These are phyloP conservation scores for Kodamaea restingae DNA, from an alignment of 805 yeast genomes.

Conservation along the genomic window DNA sequence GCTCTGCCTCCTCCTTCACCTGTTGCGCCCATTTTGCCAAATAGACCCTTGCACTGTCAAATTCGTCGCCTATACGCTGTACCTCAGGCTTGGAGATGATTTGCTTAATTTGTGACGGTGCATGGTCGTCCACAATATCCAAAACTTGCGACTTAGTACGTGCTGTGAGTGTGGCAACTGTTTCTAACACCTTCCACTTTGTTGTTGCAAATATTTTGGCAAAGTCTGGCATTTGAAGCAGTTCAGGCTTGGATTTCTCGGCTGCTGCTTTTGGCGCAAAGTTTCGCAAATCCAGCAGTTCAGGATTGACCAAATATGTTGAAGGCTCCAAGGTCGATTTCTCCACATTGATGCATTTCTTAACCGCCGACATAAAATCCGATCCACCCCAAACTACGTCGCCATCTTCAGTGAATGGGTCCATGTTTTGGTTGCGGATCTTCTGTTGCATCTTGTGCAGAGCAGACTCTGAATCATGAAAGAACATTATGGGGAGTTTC, in stretches of 20 bases:
- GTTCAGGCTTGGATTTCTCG: slow-evolving; percentile 10
- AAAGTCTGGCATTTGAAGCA: slow-evolving; percentile 33
- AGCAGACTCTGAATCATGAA: slow-evolving; percentile 85
- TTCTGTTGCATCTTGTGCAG: slow-evolving; percentile 65
- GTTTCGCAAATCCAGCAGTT: slow-evolving; percentile 56
- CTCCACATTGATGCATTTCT: slow-evolving; percentile 56
- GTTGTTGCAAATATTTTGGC: slow-evolving; percentile 57
- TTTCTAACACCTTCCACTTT: slow-evolving; percentile 82
- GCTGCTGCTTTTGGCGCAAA: slow-evolving; percentile 31
- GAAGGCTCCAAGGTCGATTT: slow-evolving; percentile 68
- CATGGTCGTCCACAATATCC: slow-evolving; percentile 58
- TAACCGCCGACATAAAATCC: slow-evolving; percentile 59
- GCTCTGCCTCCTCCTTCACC: slow-evolving; percentile 84
- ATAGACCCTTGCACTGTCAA: slow-evolving; percentile 87
- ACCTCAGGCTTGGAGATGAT: slow-evolving; percentile 77
- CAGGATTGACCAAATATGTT: slow-evolving; percentile 75
- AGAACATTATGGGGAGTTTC: slow-evolving; percentile 78
- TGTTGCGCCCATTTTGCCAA: slow-evolving; percentile 96
- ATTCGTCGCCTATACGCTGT: slow-evolving; percentile 75
- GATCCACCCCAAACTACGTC: slow-evolving; percentile 88
- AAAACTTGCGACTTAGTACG: slow-evolving; percentile 50
- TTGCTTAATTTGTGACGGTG: slow-evolving; percentile 57
- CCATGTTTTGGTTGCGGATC: slow-evolving; percentile 59
- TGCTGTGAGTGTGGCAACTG: slow-evolving; percentile 72
- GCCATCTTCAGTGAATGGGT: slow-evolving; percentile 60